These are phyloP conservation scores for Kwoniella sp. DNA, from an alignment of 768 basidiomycete species.

Conservation along the genomic window DNA sequence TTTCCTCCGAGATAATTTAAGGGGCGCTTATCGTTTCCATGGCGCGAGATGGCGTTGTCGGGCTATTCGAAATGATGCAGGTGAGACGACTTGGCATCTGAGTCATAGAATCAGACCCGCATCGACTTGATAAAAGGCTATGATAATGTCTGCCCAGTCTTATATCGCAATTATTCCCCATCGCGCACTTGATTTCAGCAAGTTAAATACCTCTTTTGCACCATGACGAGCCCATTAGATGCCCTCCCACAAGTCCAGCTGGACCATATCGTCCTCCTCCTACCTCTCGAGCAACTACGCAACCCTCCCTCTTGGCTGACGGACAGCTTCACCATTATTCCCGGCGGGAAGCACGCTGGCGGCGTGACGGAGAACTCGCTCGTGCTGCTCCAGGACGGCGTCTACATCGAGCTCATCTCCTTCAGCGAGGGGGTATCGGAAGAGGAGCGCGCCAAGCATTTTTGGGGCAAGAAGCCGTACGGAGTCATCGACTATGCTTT, in stretches of 20 bases:
- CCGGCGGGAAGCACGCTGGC: background rate
- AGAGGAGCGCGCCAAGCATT: background rate
- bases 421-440: background rate
- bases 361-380: background rate
- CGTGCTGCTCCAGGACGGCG: background rate
- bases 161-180: too few species aligned
- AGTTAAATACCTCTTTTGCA: too few species aligned
- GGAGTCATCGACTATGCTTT: background rate
- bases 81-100: too few species aligned
- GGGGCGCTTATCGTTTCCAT: background rate
- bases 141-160: too few species aligned
- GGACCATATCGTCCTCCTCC: background rate
- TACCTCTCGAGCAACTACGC: background rate
- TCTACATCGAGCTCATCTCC: background rate
- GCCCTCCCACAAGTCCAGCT: background rate
- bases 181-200: too few species aligned
- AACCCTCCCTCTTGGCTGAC: background rate
- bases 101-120: too few species aligned
- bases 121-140: too few species aligned
- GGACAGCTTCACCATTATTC: background rate
- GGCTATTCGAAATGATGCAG: too few species aligned
- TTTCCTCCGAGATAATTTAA: background rate
- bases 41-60: background rate
- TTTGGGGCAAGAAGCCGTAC: background rate
- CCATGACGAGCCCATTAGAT: background rate